These are phyloP conservation scores for Candida boidinii DNA, from an alignment of 805 yeast species.

Conservation along the genomic window DNA sequence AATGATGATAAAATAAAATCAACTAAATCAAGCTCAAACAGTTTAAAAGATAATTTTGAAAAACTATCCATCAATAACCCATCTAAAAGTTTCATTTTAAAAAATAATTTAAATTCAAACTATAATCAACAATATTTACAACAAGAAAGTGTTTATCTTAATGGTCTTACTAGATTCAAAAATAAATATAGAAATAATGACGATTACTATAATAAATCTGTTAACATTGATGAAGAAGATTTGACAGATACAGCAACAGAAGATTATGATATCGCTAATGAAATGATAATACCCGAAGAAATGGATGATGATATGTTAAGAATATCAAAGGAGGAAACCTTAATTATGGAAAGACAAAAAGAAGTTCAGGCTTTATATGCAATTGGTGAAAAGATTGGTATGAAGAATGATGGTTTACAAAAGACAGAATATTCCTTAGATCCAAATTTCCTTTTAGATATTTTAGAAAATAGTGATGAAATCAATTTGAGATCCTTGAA, in stretches of 20 bases:
- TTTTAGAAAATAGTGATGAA: constrained; percentile 27
- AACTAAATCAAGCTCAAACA: background rate
- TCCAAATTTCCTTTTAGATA: constrained; percentile 23
- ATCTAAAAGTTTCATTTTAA: too few species aligned
- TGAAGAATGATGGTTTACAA: constrained; percentile 24
- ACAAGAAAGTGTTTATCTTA: constrained; percentile 44
- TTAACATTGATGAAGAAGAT: constrained; percentile 26
- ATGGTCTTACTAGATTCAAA: constrained; percentile 29
- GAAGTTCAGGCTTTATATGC: constrained; percentile 23
- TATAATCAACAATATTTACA: constrained; percentile 36
- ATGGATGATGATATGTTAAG: constrained; percentile 6
- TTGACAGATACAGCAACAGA: constrained; percentile 17
- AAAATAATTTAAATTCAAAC: constrained; percentile 23
- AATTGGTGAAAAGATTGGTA: constrained; percentile 24
- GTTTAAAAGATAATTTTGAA: constrained; percentile 7
- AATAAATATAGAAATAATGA: constrained; percentile 29
- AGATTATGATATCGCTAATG: too few species aligned
- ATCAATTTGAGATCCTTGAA: constrained; percentile 23
- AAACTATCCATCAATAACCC: constrained; percentile 22
- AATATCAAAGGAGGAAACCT: too few species aligned
- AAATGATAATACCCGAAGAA: too few species aligned
- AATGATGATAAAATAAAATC: background rate
- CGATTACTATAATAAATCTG: constrained; percentile 48
- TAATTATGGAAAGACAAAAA: constrained; percentile 13
- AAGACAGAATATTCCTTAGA: constrained; percentile 26